These are phyloP conservation scores for Tetrahymena elliotti DNA, from an alignment of 73 alveolate genomes.

Conservation along the genomic window DNA sequence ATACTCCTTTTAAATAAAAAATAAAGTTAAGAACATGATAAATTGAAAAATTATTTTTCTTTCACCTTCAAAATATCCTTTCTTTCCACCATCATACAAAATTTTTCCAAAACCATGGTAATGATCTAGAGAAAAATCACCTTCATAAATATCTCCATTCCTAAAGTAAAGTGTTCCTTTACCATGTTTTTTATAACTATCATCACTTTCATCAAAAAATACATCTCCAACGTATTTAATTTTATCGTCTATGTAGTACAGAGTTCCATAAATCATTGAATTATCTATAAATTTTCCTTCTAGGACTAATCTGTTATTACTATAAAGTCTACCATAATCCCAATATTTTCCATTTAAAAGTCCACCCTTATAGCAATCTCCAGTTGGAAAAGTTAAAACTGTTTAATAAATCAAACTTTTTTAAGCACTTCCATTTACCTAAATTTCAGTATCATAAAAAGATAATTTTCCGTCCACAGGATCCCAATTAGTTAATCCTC, in stretches of 20 bases:
- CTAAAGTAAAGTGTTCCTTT: not conserved
- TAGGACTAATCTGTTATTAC: not conserved
- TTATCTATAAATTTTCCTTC: not conserved
- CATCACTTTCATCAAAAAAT: not conserved
- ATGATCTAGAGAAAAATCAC: not conserved
- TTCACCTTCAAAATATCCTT: not conserved
- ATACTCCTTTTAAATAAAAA: not conserved
- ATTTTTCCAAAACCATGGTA: not conserved
- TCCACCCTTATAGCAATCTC: not conserved
- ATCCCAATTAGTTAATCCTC: not conserved
- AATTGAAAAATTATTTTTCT: not conserved
- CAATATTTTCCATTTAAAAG: not conserved
- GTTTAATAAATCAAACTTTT: not conserved
- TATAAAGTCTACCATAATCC: not conserved
- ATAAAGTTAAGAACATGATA: not conserved
- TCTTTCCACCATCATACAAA: not conserved
- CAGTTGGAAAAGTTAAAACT: not conserved
- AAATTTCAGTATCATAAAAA: not conserved
- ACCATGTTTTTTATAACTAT: not conserved
- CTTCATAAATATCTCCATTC: not conserved
- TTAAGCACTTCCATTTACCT: not conserved
- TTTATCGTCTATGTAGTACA: not conserved
- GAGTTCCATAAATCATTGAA: not conserved
- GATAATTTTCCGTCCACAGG: not conserved
- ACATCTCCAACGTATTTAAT: not conserved